Evolutionary conservation across 192 early-diverging fungal genomes (phyloP).

Genomic region (Globomyces pollinis-pini): DNA sequence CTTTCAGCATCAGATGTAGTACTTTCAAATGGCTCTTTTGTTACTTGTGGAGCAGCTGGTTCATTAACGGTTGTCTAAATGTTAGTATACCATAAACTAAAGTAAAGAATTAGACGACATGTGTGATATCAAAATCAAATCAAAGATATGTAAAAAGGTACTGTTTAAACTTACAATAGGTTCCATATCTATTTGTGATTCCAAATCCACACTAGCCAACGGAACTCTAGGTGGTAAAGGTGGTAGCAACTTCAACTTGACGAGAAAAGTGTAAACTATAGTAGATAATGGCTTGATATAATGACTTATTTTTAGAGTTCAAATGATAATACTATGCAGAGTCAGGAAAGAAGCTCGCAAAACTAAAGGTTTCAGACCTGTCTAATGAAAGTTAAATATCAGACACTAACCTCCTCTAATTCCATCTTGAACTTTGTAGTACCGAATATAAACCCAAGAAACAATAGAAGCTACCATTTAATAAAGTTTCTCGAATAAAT

Average conservation of each 20-base stretch:
- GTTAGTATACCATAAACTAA: too few species aligned
- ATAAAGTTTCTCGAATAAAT: too few species aligned
- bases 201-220: slow-evolving; percentile 11
- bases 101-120: too few species aligned
- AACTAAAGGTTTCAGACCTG: slow-evolving; percentile 84
- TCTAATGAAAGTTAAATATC: too few species aligned
- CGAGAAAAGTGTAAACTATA: slow-evolving; percentile 48
- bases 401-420: slow-evolving; percentile 78
- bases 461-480: too few species aligned
- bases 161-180: too few species aligned
- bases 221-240: slow-evolving; percentile 30
- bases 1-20: slow-evolving; percentile 52
- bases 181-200: background rate
- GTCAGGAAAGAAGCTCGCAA: slow-evolving; percentile 87
- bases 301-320: slow-evolving; percentile 33
- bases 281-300: slow-evolving; percentile 59
- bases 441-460: slow-evolving; percentile 78
- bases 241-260: slow-evolving; percentile 44
- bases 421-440: slow-evolving; percentile 73
- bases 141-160: too few species aligned
- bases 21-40: slow-evolving; percentile 39
- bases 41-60: slow-evolving; percentile 22
- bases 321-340: slow-evolving; percentile 64
- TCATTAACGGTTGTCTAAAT: too few species aligned
- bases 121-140: too few species aligned